phyloP scores from a whole-genome alignment of 805 yeast genomes.

The Starmerella potacharoeniae region DNA sequence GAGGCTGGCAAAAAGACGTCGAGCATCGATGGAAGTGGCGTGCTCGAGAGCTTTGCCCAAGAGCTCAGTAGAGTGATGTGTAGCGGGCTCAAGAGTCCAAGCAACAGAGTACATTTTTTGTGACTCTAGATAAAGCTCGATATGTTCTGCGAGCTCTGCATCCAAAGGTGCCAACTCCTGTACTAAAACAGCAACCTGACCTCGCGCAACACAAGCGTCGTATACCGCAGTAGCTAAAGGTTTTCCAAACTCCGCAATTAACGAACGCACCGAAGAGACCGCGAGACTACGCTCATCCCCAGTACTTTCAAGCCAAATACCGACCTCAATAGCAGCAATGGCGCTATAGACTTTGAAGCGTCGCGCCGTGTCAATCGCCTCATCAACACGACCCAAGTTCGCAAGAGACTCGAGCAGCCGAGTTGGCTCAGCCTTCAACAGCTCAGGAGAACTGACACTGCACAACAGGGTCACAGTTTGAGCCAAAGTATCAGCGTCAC shows the following conservation, averaged over 20 bases:
- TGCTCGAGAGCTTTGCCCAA: constrained; percentile 4
- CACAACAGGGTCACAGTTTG: constrained; percentile 33
- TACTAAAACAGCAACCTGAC: constrained; percentile 4
- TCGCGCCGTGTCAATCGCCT: constrained; percentile 48
- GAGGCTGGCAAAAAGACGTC: constrained; percentile 12
- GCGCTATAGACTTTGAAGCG: constrained; percentile 54
- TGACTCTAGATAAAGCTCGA: constrained; percentile 8
- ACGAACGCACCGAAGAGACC: not conserved
- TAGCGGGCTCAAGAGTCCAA: constrained; percentile 17
- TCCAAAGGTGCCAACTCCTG: constrained; percentile 5
- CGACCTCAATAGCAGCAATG: constrained; percentile 44
- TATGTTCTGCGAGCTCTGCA: constrained; percentile 2
- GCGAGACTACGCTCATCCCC: not conserved
- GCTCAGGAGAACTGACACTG: constrained; percentile 22
- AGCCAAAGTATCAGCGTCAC: constrained; percentile 26
- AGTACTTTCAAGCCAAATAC: constrained; percentile 28
- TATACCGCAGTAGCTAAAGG: constrained; percentile 8
- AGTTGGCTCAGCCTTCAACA: constrained; percentile 8
- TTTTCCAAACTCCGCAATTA: constrained; percentile 4
- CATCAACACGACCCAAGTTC: constrained; percentile 32
- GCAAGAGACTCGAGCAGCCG: constrained; percentile 33
- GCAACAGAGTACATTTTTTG: constrained; percentile 11
- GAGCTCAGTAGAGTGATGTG: constrained; percentile 7
- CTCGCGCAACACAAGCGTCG: constrained; percentile 4
- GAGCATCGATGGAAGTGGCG: not conserved